Evolutionary conservation across 768 basidiomycete species (phyloP).

Genomic region (Tubosaeta brunneosetosa): DNA sequence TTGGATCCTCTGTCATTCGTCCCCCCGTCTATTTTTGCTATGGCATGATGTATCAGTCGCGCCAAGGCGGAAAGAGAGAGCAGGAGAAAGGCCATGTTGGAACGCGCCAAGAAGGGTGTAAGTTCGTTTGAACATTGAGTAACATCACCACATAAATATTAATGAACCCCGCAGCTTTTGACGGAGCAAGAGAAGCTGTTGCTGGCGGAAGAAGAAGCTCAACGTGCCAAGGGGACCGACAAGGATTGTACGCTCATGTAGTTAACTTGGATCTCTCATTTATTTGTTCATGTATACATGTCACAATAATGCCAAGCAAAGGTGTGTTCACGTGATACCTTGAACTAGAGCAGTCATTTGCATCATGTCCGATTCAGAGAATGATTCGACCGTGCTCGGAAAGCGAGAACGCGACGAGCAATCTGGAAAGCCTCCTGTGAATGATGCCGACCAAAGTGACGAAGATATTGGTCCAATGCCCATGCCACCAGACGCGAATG

Average conservation of each 20-base stretch:
- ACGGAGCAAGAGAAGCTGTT: slow-evolving; percentile 61
- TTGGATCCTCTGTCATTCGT: slow-evolving; percentile 46
- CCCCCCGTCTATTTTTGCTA: slow-evolving; percentile 64
- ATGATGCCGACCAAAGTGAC: slow-evolving; percentile 47
- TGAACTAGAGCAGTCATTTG: neutral
- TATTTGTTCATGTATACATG: neutral
- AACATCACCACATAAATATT: neutral
- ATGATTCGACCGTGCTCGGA: slow-evolving; percentile 54
- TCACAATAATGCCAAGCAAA: too few species aligned
- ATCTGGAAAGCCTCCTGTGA: slow-evolving; percentile 13
- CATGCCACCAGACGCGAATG: slow-evolving; percentile 40
- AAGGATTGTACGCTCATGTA: slow-evolving; percentile 60
- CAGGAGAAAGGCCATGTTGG: slow-evolving; percentile 62
- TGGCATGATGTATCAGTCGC: slow-evolving; percentile 61
- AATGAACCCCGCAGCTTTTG: slow-evolving; percentile 41
- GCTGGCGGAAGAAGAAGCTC: slow-evolving; percentile 50
- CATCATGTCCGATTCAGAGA: slow-evolving; percentile 43
- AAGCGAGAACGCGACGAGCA: slow-evolving; percentile 50
- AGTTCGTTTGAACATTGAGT: slow-evolving; percentile 20
- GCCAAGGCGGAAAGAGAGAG: slow-evolving; percentile 74
- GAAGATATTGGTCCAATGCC: slow-evolving; percentile 92
- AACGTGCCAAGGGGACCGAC: slow-evolving; percentile 33
- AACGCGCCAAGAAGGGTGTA: slow-evolving; percentile 73
- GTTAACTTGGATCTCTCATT: neutral
- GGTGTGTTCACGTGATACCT: slow-evolving; percentile 6